A percentile compares a stretch with the other conserved stretches of the same genome.
Evolutionary conservation across 306 rosid genomes (phyloP).

Genomic region (Prunus mume): DNA sequence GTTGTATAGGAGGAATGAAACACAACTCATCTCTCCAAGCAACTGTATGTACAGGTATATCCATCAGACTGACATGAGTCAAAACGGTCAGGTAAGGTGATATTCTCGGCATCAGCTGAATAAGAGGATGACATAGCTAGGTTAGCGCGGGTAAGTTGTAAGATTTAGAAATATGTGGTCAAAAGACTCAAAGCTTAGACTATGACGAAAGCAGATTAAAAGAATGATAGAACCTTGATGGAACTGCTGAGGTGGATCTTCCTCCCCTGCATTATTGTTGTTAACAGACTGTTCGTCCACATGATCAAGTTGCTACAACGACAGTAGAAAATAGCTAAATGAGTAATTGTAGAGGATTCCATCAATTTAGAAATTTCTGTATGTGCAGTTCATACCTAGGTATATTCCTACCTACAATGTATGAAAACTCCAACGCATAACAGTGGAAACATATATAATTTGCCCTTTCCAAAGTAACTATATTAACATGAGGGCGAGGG

Average conservation of each 20-base stretch:
- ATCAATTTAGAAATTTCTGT: background rate
- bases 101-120: slow-evolving; percentile 35
- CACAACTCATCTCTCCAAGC: background rate
- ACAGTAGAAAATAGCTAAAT: slow-evolving; percentile 15
- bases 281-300: slow-evolving; percentile 48
- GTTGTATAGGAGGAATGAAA: background rate
- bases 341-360: slow-evolving; percentile 5
- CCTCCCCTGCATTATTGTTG: slow-evolving; percentile 30
- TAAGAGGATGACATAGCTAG: background rate
- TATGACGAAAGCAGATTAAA: slow-evolving; percentile 16
- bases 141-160: slow-evolving; percentile 14
- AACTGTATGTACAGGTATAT: background rate
- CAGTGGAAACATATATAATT: too few species aligned
- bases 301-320: slow-evolving; percentile 66
- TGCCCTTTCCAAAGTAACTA: too few species aligned
- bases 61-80: background rate
- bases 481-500: too few species aligned
- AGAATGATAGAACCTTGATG: slow-evolving; percentile 61
- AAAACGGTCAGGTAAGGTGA: background rate
- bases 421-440: too few species aligned
- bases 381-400: background rate
- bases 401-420: too few species aligned
- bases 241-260: slow-evolving; percentile 36
- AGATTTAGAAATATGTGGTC: slow-evolving; percentile 5
- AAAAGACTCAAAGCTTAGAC: background rate